Evolutionary conservation across 2,329 filamentous ascomycete species (phyloP).

Genomic region (Verticillium longisporum): DNA sequence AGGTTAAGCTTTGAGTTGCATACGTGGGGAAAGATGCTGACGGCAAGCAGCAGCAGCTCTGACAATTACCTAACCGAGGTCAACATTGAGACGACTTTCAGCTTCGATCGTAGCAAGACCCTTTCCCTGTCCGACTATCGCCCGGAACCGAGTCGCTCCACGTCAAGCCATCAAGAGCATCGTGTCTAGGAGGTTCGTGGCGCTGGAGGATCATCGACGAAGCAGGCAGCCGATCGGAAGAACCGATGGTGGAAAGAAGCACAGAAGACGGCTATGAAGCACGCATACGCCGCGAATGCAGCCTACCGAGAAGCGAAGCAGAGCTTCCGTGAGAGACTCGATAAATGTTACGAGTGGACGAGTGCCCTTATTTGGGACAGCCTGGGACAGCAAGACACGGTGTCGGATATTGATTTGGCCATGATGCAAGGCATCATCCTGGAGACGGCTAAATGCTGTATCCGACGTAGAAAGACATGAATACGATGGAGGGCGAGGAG

Average conservation of each 20-base stretch:
- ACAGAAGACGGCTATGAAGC: background rate
- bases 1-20: background rate
- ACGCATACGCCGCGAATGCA: background rate
- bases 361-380: background rate
- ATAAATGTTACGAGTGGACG: background rate
- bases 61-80: background rate
- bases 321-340: background rate
- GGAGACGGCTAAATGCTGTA: background rate
- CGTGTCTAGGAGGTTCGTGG: background rate
- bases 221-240: background rate
- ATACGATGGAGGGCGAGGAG: no score
- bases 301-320: background rate
- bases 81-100: background rate
- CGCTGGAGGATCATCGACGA: background rate
- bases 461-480: background rate
- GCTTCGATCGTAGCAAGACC: background rate
- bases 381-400: background rate
- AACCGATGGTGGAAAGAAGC: background rate
- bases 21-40: background rate
- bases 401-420: background rate
- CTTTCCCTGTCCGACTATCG: background rate
- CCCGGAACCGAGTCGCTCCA: background rate
- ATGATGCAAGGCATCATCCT: background rate
- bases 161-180: background rate
- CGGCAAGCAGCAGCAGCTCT: background rate